Conservation (phyloP, 805 yeast species). For the Candida sakaeoensis region DNA sequence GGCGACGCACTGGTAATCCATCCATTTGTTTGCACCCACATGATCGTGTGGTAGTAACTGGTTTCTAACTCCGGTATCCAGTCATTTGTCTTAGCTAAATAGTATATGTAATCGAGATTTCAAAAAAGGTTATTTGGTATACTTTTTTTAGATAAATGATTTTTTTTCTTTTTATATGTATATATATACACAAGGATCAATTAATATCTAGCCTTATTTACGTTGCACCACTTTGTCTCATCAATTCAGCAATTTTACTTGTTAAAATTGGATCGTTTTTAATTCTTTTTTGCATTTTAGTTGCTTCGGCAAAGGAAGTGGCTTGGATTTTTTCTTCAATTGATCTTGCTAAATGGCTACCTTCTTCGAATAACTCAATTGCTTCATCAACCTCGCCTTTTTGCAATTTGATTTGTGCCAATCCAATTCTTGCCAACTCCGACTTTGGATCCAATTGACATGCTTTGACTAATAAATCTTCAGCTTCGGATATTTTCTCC, state of each 20-base stretch:
- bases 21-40: no score
- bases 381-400: conserved; percentile 81
- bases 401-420: conserved; percentile 89
- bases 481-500: conserved; percentile 50
- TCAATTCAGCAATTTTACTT: conserved; percentile 58
- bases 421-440: conserved; percentile 84
- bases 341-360: conserved; percentile 78
- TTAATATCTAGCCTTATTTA: no score
- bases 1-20: no score
- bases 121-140: no score
- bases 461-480: conserved; percentile 67
- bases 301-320: conserved; percentile 86
- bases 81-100: no score
- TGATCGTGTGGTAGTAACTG: no score
- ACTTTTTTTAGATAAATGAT: no score
- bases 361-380: conserved; percentile 73
- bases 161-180: no score
- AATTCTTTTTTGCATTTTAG: conserved; percentile 81
- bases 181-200: no score
- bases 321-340: conserved; percentile 87
- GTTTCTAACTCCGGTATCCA: no score
- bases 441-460: conserved; percentile 80
- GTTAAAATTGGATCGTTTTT: conserved; percentile 64
- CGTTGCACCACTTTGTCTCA: conserved; percentile 27
- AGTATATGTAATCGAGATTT: no score